Evolutionary conservation across 2,329 filamentous ascomycete species (phyloP), one percentile per base, ranked within the genome.

Genomic region (Colletotrichum ledebouriae): DNA sequence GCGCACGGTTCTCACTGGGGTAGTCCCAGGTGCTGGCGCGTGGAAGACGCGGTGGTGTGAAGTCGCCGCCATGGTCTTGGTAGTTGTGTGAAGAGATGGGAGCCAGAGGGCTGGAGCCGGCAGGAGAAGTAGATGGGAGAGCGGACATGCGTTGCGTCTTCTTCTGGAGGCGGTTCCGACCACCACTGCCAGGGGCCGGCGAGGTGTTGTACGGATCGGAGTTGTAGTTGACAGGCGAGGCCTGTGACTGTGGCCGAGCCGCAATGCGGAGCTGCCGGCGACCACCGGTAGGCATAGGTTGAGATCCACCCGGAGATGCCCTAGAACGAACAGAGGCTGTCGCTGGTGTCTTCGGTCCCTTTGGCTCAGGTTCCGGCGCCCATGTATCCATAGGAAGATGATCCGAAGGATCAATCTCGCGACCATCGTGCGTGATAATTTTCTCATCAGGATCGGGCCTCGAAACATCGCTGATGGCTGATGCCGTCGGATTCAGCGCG

Each of bases 351-450:
- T 72, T 75, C 29, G 73, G 69, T 2, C 64, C 71, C 69, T 79
- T 78, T 2, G 86, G 84, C 72, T 92, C 90, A 0, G 92, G 92
- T 73, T 94, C 92, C 0, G 92, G 91, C 2, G 92, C 92, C 91
- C 91, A 94, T 1, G 88, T 88, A 63, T 92, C 89, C 76, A 93
- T 87, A 0, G 92, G 92, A 13, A 94, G 83, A 75, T 94, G 92
- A 77, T 95, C 92, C 0, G 91, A 93, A 1, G 92, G 92, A 74
- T 95, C 92, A 63, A 95, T 86, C 73, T 94, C 90, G 63, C 90
- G 86, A 6, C 92, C 92, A 75, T 94, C 91, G 71, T 92, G 86
- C 1, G 89, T 91, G 60, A 94, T 89, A 69, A 94, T 93, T 74
- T 93, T 93, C 9, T 88, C 90, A 59, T 86, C 85, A 0, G 84